Base-by-base conservation (phyloP, 768 basidiomycete genomes). In the Mycena indigotica region DNA sequence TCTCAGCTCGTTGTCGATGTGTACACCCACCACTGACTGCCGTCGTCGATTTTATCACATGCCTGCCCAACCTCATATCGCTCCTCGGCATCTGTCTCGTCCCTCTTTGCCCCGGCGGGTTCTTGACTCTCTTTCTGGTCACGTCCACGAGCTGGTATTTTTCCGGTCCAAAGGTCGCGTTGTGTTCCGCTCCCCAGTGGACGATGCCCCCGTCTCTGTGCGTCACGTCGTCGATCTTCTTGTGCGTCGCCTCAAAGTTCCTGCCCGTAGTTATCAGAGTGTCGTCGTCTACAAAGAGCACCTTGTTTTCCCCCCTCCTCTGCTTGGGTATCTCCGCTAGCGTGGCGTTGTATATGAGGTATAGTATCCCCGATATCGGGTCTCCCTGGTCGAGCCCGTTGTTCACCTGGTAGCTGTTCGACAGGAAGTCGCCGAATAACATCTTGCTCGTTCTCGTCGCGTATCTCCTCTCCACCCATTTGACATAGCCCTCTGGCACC, bases 21-120 rank as follows among this genome's bases (percentile, higher is more conserved):
- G 66, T 0, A 77, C 56, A 0, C 75, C 76, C 0, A 77, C 66
- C 53, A 71, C 67, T 70, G 53, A 65, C 58, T 0, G 53, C 30
- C 5, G 21, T 24, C 10, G 52, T 17, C 3, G 70, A 61, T 19
- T 55, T 30, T 46, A 73, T 67, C 19, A 41, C 46, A 23, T 64
- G 28, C 2, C 29, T 28, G 2, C 48, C 46, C 2, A 72, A 57
- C 23, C 21, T 15, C 8, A 65, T 50, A 4, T 24, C 13, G 19
- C 30, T 38, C 2, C 50, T 13, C 5, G 51, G 52, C 4, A 15
- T 23, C 2, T 55, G 63, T 15, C 56, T 21, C 41, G 35, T 51
- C 23, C 24, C 56, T 44, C 21, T 4, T 28, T 10, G 49, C 3
- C 1, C 67, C 65, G 3, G 55, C 32, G 10, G 30, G 19, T 24